Evolutionary conservation across 164 flowering plant genomes (phyloP).

Genomic region (Magnolia sinica): DNA sequence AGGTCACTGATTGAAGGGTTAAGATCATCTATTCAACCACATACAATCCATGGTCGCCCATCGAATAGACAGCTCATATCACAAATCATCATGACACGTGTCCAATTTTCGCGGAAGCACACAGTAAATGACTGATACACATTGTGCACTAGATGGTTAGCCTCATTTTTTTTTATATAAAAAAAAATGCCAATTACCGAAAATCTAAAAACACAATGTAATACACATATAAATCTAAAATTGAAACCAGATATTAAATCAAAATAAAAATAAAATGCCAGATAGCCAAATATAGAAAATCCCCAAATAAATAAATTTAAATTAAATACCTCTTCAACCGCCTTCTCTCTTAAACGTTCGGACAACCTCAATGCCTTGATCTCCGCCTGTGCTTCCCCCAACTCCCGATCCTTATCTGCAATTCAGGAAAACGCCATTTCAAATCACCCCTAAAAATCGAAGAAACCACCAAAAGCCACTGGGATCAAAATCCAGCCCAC

Average conservation of each 20-base stretch:
- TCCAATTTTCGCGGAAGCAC: too few species aligned
- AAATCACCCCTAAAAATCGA: neutral
- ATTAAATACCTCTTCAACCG: slow-evolving; percentile 59
- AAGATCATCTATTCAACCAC: too few species aligned
- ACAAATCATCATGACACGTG: too few species aligned
- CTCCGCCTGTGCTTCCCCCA: slow-evolving; percentile 62
- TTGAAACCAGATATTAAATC: neutral
- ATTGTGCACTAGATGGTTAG: too few species aligned
- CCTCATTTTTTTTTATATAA: too few species aligned
- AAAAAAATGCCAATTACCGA: too few species aligned
- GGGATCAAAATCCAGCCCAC: slow-evolving; percentile 17
- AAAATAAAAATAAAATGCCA: neutral
- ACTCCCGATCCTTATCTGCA: slow-evolving; percentile 67
- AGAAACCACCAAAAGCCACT: neutral
- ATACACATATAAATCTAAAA: neutral
- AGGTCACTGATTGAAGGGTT: too few species aligned
- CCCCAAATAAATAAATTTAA: neutral
- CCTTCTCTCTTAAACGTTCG: slow-evolving; percentile 61
- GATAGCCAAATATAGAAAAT: neutral
- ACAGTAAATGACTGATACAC: too few species aligned
- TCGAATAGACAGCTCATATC: too few species aligned
- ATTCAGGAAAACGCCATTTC: neutral
- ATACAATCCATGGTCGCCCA: too few species aligned
- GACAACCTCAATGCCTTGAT: slow-evolving; percentile 55
- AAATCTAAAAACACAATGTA: too few species aligned